Percentiles rank a stretch among this genome's conserved stretches.
phyloP scores from a whole-genome alignment of 805 yeast species.

The Ogataea thermomethanolica region DNA sequence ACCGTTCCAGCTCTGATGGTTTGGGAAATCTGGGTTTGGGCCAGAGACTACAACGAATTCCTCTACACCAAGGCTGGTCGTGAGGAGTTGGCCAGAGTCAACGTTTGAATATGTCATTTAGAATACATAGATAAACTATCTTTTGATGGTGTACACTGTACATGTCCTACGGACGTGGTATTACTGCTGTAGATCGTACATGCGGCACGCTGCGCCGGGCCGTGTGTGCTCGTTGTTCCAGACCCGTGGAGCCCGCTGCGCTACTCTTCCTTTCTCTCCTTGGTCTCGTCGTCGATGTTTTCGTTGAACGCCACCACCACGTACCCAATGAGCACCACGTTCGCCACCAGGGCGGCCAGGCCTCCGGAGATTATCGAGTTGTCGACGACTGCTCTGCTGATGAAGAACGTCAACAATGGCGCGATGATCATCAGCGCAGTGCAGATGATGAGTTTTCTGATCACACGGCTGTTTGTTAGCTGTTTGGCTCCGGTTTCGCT shows the following conservation, averaged over 20 bases:
- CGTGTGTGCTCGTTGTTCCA: not conserved
- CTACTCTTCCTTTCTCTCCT: constrained; percentile 35
- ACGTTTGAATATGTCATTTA: constrained; percentile 25
- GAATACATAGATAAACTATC: not conserved
- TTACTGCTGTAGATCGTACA: too few relatives aligned
- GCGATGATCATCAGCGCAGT: constrained; percentile 72
- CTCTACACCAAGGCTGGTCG: constrained; percentile 97
- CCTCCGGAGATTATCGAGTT: constrained; percentile 75
- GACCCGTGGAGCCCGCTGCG: not conserved
- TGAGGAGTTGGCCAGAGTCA: constrained; percentile 78
- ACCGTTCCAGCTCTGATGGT: constrained; percentile 73
- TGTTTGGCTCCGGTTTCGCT: not conserved
- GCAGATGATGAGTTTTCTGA: constrained; percentile 66
- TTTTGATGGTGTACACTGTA: not conserved
- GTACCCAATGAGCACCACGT: constrained; percentile 68
- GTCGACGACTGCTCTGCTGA: constrained; percentile 27
- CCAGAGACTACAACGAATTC: constrained; percentile 88
- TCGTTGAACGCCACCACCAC: constrained; percentile 73
- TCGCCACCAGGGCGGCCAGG: constrained; percentile 72
- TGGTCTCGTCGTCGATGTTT: constrained; percentile 38
- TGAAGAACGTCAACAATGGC: constrained; percentile 64
- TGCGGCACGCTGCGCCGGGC: too few relatives aligned
- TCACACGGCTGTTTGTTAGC: constrained; percentile 45
- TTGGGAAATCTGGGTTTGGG: constrained; percentile 83
- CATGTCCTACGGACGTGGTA: too few relatives aligned